Conservation (phyloP, 495 filamentous ascomycete species). For the Tuber microsphaerosporum region DNA sequence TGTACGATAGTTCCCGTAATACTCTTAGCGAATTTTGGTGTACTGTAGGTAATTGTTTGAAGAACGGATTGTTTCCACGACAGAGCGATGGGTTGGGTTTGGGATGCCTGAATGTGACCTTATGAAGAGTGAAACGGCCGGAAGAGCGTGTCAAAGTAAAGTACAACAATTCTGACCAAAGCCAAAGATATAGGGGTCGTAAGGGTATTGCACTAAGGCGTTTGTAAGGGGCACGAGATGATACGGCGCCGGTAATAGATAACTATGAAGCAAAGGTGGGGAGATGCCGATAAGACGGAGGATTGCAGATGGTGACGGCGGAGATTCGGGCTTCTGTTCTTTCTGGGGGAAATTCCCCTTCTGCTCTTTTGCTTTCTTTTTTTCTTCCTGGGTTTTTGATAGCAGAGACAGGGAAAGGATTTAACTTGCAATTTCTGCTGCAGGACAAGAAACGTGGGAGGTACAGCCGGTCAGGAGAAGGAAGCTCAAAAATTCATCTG, state of each 20-base stretch:
- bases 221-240: background rate
- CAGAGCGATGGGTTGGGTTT: background rate
- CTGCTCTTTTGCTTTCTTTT: background rate
- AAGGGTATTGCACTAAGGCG: background rate
- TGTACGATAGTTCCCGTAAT: background rate
- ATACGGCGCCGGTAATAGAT: background rate
- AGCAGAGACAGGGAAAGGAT: background rate
- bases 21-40: background rate
- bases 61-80: background rate
- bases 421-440: background rate
- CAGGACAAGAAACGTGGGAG: background rate
- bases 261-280: conserved; percentile 2
- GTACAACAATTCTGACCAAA: background rate
- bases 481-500: background rate
- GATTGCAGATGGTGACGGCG: background rate
- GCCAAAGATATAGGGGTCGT: background rate
- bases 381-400: background rate
- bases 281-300: background rate
- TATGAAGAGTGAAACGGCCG: background rate
- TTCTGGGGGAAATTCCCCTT: background rate
- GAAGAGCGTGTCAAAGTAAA: background rate
- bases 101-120: background rate
- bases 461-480: background rate
- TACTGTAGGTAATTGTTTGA: background rate
- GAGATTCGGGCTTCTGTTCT: background rate